A percentile compares a stretch with the other conserved stretches of the same genome.
Conservation (phyloP, 495 filamentous ascomycete species). For the Aspergillus panamensis region DNA sequence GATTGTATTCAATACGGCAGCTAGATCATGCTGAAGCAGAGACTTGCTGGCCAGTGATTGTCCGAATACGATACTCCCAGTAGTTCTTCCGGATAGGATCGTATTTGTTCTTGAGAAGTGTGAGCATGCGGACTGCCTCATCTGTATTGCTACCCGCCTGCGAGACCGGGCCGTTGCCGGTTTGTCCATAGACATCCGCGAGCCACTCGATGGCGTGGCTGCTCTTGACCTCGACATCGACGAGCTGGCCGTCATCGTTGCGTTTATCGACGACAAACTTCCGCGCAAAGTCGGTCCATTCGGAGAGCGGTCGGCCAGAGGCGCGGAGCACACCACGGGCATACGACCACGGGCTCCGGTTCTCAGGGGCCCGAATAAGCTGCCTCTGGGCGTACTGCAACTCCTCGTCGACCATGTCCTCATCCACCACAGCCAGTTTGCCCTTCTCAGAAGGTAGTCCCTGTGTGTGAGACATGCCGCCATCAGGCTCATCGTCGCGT, state of each 20-base stretch:
- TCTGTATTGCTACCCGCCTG: conserved; percentile 42
- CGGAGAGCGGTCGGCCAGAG: conserved; percentile 51
- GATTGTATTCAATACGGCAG: neutral
- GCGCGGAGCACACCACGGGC: conserved; percentile 71
- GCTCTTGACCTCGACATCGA: conserved; percentile 52
- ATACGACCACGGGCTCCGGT: conserved; percentile 91
- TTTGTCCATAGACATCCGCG: conserved; percentile 65
- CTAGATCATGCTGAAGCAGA: conserved; percentile 14
- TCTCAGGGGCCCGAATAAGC: conserved; percentile 80
- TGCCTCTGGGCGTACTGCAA: conserved; percentile 65
- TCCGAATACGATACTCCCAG: conserved; percentile 73
- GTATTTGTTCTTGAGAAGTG: conserved; percentile 75
- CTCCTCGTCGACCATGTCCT: conserved; percentile 69
- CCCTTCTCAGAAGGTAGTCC: conserved; percentile 40
- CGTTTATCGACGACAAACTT: conserved; percentile 57
- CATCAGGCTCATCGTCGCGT: conserved; percentile 30
- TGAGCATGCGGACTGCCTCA: conserved; percentile 54
- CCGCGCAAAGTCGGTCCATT: conserved; percentile 60
- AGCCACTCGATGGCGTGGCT: conserved; percentile 88
- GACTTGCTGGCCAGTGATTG: conserved; percentile 35
- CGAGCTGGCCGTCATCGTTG: conserved; percentile 30
- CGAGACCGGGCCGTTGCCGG: conserved; percentile 38
- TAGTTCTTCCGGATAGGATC: conserved; percentile 89
- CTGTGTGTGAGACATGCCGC: conserved; percentile 45
- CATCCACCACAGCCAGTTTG: conserved; percentile 45